phyloP scores from a whole-genome alignment of 192 early-diverging fungal genomes.

The Entrophospora sp. region DNA sequence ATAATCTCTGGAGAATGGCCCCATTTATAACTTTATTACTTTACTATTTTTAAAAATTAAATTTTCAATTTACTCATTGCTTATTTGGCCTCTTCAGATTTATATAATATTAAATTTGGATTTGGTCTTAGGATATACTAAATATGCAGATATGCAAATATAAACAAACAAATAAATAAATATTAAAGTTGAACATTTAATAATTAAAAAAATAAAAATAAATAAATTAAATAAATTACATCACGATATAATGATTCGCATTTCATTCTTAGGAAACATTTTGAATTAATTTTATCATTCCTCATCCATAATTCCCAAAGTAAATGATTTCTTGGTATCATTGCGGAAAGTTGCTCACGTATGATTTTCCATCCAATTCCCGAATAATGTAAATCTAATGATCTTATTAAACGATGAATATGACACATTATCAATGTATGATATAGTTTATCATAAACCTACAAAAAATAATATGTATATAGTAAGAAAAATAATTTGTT shows the following conservation, averaged over 20 bases:
- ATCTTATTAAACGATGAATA: conserved; percentile 51
- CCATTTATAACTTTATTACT: no score
- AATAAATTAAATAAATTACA: conserved; percentile 26
- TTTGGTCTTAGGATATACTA: conserved; percentile 30
- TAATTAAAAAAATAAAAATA: background rate
- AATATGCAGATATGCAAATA: no score
- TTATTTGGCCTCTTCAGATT: background rate
- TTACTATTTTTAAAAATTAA: no score
- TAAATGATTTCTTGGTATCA: conserved; percentile 36
- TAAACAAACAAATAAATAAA: background rate
- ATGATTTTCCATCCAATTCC: conserved; percentile 52
- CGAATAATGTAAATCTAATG: conserved; percentile 46
- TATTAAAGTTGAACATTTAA: background rate
- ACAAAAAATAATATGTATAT: conserved; percentile 25
- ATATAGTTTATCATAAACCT: conserved; percentile 50
- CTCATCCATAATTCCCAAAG: conserved; percentile 42
- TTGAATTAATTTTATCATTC: conserved; percentile 33
- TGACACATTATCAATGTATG: conserved; percentile 55
- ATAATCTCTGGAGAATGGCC: no score
- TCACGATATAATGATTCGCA: conserved; percentile 56
- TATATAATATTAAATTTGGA: conserved; percentile 29
- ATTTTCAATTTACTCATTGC: no score
- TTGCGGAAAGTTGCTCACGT: conserved; percentile 34
- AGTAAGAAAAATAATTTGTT: no score
- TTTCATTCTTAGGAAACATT: conserved; percentile 62